phyloP scores from a whole-genome alignment of 2,329 filamentous ascomycete genomes.

The Claviceps sp. region DNA sequence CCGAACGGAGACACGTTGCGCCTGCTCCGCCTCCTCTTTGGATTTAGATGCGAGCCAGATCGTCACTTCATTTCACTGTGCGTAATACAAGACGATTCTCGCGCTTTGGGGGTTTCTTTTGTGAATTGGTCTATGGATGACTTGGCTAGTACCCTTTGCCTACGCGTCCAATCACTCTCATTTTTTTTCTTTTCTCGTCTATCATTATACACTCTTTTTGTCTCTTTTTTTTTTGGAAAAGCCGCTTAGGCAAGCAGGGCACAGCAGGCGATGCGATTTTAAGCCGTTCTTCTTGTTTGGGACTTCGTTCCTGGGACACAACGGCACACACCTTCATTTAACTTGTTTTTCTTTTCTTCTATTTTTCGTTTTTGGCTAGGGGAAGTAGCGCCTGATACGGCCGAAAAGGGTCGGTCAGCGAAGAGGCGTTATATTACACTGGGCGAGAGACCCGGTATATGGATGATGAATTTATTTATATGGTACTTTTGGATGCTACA shows the following conservation, averaged over 20 bases:
- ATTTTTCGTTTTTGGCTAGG: not conserved
- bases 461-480: too few species aligned
- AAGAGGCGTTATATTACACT: too few species aligned
- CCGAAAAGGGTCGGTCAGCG: too few species aligned
- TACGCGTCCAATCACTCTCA: not conserved
- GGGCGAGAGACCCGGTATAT: too few species aligned
- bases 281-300: too few species aligned
- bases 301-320: too few species aligned
- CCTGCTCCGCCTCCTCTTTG: conserved; percentile 27
- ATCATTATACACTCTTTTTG: not conserved
- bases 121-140: conserved; percentile 7
- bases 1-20: conserved; percentile 19
- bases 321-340: too few species aligned
- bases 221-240: too few species aligned
- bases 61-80: conserved; percentile 16
- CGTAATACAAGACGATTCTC: conserved; percentile 15
- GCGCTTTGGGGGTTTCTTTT: not conserved
- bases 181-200: not conserved
- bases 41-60: conserved; percentile 27
- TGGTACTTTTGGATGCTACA: too few species aligned
- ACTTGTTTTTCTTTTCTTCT: not conserved
- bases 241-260: too few species aligned
- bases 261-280: too few species aligned
- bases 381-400: too few species aligned
- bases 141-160: conserved; percentile 1